A percentile compares a stretch with the other conserved stretches of the same genome.
Evolutionary conservation across 805 yeast genomes (phyloP).

Genomic region (Hanseniaspora taiwanica): DNA sequence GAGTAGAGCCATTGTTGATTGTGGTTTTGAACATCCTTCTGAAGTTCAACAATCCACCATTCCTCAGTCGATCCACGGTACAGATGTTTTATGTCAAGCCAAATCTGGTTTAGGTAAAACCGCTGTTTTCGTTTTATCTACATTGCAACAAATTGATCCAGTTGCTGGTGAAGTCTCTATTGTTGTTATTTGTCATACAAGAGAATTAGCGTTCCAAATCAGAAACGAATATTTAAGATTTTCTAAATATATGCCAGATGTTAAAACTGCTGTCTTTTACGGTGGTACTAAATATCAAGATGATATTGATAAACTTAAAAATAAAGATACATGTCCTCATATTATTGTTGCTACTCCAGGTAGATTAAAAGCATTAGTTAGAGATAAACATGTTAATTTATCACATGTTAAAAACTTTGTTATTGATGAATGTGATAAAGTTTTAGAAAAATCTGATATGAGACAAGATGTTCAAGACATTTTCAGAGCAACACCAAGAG

Average conservation of each 20-base stretch:
- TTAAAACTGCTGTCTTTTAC: conserved; percentile 89
- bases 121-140: conserved; percentile 91
- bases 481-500: conserved; percentile 94
- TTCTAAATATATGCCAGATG: conserved; percentile 97
- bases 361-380: conserved; percentile 84
- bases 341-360: conserved; percentile 98
- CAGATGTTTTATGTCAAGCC: conserved; percentile 97
- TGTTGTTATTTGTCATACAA: conserved; percentile 91
- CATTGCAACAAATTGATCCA: conserved; percentile 94
- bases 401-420: conserved; percentile 88
- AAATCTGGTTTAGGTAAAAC: conserved; percentile 99
- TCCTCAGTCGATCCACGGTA: conserved; percentile 95
- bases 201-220: conserved; percentile 97
- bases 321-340: conserved; percentile 91
- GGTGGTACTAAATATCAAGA: conserved; percentile 85
- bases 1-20: conserved; percentile 93
- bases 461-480: conserved; percentile 98
- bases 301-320: conserved; percentile 78
- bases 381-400: conserved; percentile 79
- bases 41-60: conserved; percentile 98
- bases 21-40: conserved; percentile 99
- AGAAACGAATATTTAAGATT: conserved; percentile 94
- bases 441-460: conserved; percentile 83
- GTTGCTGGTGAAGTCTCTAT: conserved; percentile 94
- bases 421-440: conserved; percentile 97